Evolutionary conservation across 1,284 basidiomycete species (phyloP).

Genomic region (Pyrrhoderma lamaoense): DNA sequence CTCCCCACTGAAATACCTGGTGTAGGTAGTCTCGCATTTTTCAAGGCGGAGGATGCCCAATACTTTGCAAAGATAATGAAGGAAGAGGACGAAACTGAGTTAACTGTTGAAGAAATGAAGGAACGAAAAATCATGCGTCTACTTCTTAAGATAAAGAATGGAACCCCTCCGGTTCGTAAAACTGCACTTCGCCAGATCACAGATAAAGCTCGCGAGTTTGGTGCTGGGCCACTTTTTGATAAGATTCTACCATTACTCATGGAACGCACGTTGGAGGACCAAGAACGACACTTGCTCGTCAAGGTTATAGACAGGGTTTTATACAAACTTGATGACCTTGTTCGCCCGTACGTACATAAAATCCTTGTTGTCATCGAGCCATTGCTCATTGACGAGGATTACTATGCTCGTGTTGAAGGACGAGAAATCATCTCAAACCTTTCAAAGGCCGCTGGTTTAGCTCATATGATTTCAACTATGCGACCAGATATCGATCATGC

Average conservation of each 20-base stretch:
- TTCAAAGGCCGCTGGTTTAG: slow-evolving; percentile 97
- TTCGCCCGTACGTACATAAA: slow-evolving; percentile 98
- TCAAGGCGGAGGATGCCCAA: slow-evolving; percentile 97
- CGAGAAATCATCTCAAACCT: slow-evolving; percentile 99
- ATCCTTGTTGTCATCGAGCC: slow-evolving; percentile 99
- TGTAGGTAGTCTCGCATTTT: slow-evolving; percentile 94
- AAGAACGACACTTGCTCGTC: slow-evolving; percentile 96
- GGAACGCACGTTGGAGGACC: slow-evolving; percentile 98
- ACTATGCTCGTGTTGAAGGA: slow-evolving; percentile 98
- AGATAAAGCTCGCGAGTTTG: slow-evolving; percentile 99
- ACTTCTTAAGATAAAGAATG: slow-evolving; percentile 99
- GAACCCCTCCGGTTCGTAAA: slow-evolving; percentile 96
- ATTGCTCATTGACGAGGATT: slow-evolving; percentile 97
- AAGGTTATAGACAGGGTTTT: slow-evolving; percentile 99
- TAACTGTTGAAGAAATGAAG: slow-evolving; percentile 97
- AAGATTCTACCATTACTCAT: slow-evolving; percentile 98
- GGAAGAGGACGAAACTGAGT: slow-evolving; percentile 91
- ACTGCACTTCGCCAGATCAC: slow-evolving; percentile 97
- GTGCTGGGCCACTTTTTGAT: slow-evolving; percentile 98
- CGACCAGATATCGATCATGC: slow-evolving; percentile 99
- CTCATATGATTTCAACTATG: slow-evolving; percentile 99
- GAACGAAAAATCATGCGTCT: slow-evolving; percentile 99
- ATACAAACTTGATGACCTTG: slow-evolving; percentile 98
- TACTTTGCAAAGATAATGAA: slow-evolving; percentile 97
- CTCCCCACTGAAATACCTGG: slow-evolving; percentile 99